These are phyloP conservation scores for Protomyces inouyei DNA, from an alignment of 1,139 yeast genomes.

Conservation along the genomic window DNA sequence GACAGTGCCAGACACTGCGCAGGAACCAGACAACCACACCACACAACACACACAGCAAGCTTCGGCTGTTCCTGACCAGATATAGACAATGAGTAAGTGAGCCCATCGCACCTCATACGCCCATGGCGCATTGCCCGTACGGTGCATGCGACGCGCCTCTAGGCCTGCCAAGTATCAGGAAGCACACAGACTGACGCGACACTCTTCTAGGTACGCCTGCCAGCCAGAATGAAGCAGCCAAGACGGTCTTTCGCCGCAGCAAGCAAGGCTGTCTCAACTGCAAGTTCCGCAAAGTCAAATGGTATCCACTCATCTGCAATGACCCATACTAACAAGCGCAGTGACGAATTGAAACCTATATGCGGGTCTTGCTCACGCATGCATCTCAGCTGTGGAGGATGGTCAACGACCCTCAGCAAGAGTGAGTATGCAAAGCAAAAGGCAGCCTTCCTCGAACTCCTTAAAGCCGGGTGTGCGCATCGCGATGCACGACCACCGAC, in stretches of 20 bases:
- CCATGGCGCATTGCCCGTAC: too few species aligned
- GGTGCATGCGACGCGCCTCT: too few species aligned
- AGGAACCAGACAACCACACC: background rate
- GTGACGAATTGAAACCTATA: constrained; percentile 18
- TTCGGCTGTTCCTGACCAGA: background rate
- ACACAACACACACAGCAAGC: background rate
- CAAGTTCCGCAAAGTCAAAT: constrained; percentile 24
- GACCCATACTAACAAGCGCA: background rate
- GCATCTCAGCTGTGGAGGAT: constrained; percentile 18
- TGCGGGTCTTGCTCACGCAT: constrained; percentile 19
- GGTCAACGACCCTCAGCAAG: constrained; percentile 15
- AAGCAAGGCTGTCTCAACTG: constrained; percentile 26
- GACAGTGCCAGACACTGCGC: background rate
- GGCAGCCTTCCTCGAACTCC: constrained; percentile 5
- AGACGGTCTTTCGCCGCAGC: constrained; percentile 4
- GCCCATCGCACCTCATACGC: background rate
- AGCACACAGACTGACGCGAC: too few species aligned
- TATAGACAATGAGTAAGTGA: background rate
- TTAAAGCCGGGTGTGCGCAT: background rate
- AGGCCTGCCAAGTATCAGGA: too few species aligned
- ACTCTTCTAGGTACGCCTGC: too few species aligned
- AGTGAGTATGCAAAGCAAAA: constrained; percentile 18
- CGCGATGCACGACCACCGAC: background rate
- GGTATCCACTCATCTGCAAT: background rate
- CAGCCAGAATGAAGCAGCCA: background rate